phyloP scores from a whole-genome alignment of 2,329 filamentous ascomycete species.

The Trichoderma sp. region DNA sequence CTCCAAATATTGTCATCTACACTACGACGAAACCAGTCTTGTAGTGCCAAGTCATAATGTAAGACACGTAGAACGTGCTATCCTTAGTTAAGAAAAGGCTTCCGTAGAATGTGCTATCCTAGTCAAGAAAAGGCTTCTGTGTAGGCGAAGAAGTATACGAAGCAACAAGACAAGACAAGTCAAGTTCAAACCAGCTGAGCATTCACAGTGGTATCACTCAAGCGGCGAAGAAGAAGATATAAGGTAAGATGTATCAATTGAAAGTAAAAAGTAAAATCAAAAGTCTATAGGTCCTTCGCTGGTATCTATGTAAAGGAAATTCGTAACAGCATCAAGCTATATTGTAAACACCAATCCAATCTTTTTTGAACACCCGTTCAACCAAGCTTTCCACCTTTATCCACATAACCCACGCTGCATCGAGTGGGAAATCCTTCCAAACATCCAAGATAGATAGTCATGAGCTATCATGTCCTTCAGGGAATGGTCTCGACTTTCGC shows the following conservation, averaged over 20 bases:
- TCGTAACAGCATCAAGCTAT: slow-evolving; percentile 13
- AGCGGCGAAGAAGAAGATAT: not conserved
- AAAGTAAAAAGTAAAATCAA: not conserved
- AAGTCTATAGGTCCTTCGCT: slow-evolving; percentile 10
- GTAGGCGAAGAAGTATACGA: not conserved
- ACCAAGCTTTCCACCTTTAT: not conserved
- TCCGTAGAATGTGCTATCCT: not conserved
- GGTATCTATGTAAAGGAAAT: slow-evolving; percentile 14
- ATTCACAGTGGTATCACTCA: not conserved
- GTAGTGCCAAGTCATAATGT: not conserved
- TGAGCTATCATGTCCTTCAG: not conserved
- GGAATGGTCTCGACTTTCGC: not conserved
- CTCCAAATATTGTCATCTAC: not conserved
- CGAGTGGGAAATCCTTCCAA: not conserved
- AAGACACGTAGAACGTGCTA: not conserved
- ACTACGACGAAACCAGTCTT: not conserved
- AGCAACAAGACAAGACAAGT: not conserved
- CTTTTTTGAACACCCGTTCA: not conserved
- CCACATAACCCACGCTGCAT: not conserved
- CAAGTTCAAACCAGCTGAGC: not conserved
- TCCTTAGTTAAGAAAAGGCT: not conserved
- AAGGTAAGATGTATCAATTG: not conserved
- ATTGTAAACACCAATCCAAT: not conserved
- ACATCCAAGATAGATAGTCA: not conserved
- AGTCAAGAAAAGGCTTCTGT: not conserved